phyloP scores from a whole-genome alignment of 371 early-diverging fungal species.

The Mucor velutinosus region DNA sequence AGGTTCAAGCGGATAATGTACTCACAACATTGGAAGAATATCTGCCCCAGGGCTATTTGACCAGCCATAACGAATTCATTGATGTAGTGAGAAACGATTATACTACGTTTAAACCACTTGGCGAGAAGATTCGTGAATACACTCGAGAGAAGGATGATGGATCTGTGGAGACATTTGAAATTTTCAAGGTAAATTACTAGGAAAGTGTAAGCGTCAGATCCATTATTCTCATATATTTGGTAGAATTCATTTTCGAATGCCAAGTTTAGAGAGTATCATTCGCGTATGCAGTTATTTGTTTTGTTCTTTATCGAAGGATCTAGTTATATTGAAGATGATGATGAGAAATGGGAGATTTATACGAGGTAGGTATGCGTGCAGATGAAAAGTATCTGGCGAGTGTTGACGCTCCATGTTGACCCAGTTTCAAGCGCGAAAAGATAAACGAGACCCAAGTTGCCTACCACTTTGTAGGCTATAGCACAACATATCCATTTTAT shows the following conservation, averaged over 20 bases:
- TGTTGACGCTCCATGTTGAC: not conserved
- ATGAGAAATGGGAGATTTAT: slow-evolving; percentile 82
- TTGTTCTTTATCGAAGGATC: slow-evolving; percentile 91
- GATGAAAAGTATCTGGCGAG: not conserved
- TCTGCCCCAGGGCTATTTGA: slow-evolving; percentile 44
- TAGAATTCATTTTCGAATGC: slow-evolving; percentile 52
- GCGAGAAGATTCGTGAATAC: slow-evolving; percentile 75
- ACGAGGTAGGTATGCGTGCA: slow-evolving; percentile 47
- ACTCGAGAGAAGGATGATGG: slow-evolving; percentile 38
- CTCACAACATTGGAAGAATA: slow-evolving; percentile 40
- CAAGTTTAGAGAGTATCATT: slow-evolving; percentile 75
- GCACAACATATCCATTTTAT: slow-evolving; percentile 81
- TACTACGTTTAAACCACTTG: slow-evolving; percentile 64
- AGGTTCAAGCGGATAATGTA: slow-evolving; percentile 46
- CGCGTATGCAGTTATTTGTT: slow-evolving; percentile 75
- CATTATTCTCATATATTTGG: not conserved
- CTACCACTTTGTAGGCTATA: slow-evolving; percentile 83
- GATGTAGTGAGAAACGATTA: slow-evolving; percentile 62
- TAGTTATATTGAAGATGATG: slow-evolving; percentile 82
- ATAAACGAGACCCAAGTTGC: slow-evolving; percentile 12
- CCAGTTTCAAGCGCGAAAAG: slow-evolving; percentile 36
- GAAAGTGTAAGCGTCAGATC: too few relatives aligned
- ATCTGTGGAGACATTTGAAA: slow-evolving; percentile 62
- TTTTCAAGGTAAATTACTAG: slow-evolving; percentile 65
- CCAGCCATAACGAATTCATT: slow-evolving; percentile 64